Conservation (phyloP, 306 rosid species). For the Prunus davidiana region DNA sequence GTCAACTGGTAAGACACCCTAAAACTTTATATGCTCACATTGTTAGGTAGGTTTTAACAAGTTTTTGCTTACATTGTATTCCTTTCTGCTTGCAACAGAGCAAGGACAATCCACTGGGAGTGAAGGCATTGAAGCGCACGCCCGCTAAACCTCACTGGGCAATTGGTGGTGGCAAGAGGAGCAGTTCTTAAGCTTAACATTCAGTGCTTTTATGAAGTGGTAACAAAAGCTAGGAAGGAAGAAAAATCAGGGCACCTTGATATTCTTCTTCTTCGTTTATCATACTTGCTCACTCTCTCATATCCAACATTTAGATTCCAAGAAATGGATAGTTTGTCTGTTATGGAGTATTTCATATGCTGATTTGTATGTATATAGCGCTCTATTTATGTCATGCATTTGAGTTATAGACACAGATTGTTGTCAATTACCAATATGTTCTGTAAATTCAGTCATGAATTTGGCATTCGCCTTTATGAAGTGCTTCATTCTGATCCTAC, state of each 20-base stretch:
- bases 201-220: constrained; percentile 10
- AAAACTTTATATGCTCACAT: not conserved
- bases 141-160: constrained; percentile 57
- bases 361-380: constrained; percentile 59
- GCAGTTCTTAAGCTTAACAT: constrained; percentile 42
- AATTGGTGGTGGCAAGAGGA: constrained; percentile 31
- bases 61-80: constrained; percentile 10
- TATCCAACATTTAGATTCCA: constrained; percentile 26
- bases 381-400: constrained; percentile 36
- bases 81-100: constrained; percentile 47
- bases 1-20: constrained; percentile 46
- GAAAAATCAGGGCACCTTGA: constrained; percentile 24
- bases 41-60: not conserved
- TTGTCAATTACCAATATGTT: constrained; percentile 22
- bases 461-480: constrained; percentile 17
- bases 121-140: constrained; percentile 77
- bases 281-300: constrained; percentile 5
- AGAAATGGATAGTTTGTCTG: constrained; percentile 18
- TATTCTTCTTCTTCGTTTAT: not conserved
- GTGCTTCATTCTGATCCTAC: constrained; percentile 1
- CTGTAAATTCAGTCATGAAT: constrained; percentile 26
- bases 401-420: constrained; percentile 8
- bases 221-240: constrained; percentile 21
- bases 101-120: constrained; percentile 66
- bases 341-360: constrained; percentile 27